Evolutionary conservation across 2,329 filamentous ascomycete species (phyloP).

Genomic region (Aspergillus novoparasiticus): DNA sequence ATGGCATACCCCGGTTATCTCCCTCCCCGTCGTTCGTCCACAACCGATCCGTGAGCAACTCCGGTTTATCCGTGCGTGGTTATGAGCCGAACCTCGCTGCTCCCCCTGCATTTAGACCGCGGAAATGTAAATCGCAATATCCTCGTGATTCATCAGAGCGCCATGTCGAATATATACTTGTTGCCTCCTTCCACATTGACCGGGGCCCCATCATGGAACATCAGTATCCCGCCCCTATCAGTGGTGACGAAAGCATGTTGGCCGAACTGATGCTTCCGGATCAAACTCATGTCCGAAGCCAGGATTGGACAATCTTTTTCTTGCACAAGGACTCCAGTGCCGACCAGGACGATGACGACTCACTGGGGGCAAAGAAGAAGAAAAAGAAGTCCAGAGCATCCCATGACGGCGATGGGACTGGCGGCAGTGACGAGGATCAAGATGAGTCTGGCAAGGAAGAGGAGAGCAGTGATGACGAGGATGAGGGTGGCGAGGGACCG

Average conservation of each 20-base stretch:
- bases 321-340: conserved; percentile 90
- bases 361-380: conserved; percentile 50
- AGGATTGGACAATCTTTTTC: conserved; percentile 99
- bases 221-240: conserved; percentile 92
- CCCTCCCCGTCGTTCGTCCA: conserved; percentile 61
- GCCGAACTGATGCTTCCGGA: conserved; percentile 98
- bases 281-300: conserved; percentile 88
- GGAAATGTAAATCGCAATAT: conserved; percentile 72
- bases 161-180: conserved; percentile 98
- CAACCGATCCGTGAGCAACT: conserved; percentile 54
- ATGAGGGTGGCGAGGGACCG: conserved; percentile 76
- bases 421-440: conserved; percentile 54
- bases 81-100: conserved; percentile 43
- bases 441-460: conserved; percentile 44
- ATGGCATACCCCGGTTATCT: conserved; percentile 58
- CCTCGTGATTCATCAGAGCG: conserved; percentile 75
- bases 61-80: conserved; percentile 39
- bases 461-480: conserved; percentile 60
- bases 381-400: conserved; percentile 50
- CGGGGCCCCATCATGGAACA: conserved; percentile 97
- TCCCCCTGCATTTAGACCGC: conserved; percentile 40
- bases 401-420: conserved; percentile 48
- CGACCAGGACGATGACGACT: conserved; percentile 76
- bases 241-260: conserved; percentile 95
- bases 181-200: conserved; percentile 96